Base-by-base conservation (phyloP, 305 asterid species). In the Striga hermonthica region DNA sequence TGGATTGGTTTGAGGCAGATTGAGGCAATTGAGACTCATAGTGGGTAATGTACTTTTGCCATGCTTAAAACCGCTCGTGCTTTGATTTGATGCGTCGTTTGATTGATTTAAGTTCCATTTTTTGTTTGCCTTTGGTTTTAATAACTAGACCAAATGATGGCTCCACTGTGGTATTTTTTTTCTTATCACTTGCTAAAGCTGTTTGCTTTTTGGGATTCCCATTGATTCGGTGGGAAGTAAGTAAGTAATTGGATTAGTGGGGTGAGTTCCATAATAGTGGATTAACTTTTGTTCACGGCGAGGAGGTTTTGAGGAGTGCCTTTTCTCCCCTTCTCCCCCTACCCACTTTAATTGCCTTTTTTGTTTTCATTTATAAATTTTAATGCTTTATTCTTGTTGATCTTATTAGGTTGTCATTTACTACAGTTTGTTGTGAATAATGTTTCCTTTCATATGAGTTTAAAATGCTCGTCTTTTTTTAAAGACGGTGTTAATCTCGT, bases 1-100 rank as follows among this genome's bases (percentile, higher is more conserved):
- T 92, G 98, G 98, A 87, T 89, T 75, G 97, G 75, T 34, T 71
- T 87, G 68, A 87, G 98, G 78, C 96, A 92, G 83, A 81, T 87
- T 65, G 97, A 89, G 85, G 98, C 98, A 44, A 92, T 92, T 73
- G 98, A 92, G 79, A 89, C 97, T 80, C 98, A 92, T 83, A 82
- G 95, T 78, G 98, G 98, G 98, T 92, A 87, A 81, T 81, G 87
- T 85, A 75, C 81, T 78, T 40, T 57, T 72, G 11, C 80, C 95
- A 81, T 86, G 93, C 85, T 79, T 73, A 56, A 56, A 67, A 16
- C 28, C 22, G 49, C 68, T 66, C 79, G 58, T 75, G 76, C 70
- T 72, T 74, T 77, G 70, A 72, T 73, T 79, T 82, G 77, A 67
- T 76, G 73, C 67, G 39, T 72, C 41, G 10, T 34, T 69, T 75